Base-by-base conservation (phyloP, 2,329 filamentous ascomycete species). In the Ceratocystis harringtonii region DNA sequence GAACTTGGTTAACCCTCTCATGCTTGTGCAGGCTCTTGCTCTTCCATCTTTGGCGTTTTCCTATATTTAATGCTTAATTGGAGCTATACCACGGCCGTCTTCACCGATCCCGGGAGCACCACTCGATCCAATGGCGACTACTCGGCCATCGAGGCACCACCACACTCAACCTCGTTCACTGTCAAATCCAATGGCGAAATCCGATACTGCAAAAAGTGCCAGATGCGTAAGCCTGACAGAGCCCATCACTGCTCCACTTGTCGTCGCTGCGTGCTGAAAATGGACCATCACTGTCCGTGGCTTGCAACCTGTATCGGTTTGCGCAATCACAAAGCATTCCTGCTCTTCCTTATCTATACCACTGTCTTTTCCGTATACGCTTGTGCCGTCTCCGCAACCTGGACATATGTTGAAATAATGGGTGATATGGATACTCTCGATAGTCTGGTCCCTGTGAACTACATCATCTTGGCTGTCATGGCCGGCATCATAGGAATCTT, bases 211-310 rank as follows among this genome's bases (percentile, higher is more conserved):
- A 97, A 97, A 78, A 99, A 99, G 77, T 99, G 94, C 75, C 89
- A 95, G 77, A 87, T 87, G 63, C 84, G 89, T 69, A 99, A 99
- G 78, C 94, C 94, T 52, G 94, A 99, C 76, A 89, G 94, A 68
- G 86, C 92, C 41, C 94, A 99, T 75, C 94, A 99, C 78, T 99
- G 94, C 80, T 95, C 90, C 10, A 95, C 91, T 3, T 99, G 94
- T 77, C 85, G 87, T 70, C 87, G 88, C 72, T 99, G 94, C 74
- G 92, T 99, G 30, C 80, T 99, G 74, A 99, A 99, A 80, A 99
- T 99, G 94, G 94, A 99, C 74, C 94, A 99, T 75, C 94, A 99
- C 77, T 99, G 94, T 74, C 94, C 94, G 17, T 99, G 94, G 94
- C 81, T 99, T 62, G 92, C 94, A 32, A 96, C 90, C 3, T 99